These are phyloP conservation scores for Sporisorium scitamineum DNA, from an alignment of 1,284 basidiomycete genomes.

Conservation along the genomic window DNA sequence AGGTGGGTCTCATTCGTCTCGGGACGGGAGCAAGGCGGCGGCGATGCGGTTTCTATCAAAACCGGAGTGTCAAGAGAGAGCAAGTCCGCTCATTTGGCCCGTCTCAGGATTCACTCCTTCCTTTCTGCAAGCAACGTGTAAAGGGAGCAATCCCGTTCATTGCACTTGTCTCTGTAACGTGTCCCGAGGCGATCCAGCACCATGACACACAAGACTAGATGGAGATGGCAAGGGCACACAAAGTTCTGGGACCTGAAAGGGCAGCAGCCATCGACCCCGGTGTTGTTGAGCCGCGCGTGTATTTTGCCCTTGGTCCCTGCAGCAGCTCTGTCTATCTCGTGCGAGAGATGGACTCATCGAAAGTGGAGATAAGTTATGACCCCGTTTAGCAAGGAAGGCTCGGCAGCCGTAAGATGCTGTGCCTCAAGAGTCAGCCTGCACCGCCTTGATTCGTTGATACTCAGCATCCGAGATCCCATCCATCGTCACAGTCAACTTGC, in stretches of 20 bases:
- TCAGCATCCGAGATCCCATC: not conserved
- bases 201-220: not conserved
- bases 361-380: constrained; percentile 5
- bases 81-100: not conserved
- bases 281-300: not conserved
- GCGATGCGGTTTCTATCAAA: not conserved
- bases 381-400: not conserved
- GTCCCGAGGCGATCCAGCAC: not conserved
- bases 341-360: not conserved
- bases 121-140: not conserved
- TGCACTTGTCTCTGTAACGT: not conserved
- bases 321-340: not conserved
- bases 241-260: not conserved
- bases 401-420: not conserved
- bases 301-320: constrained; percentile 6
- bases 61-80: not conserved
- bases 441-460: not conserved
- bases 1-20: not conserved
- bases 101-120: not conserved
- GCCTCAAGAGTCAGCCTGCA: too few species aligned
- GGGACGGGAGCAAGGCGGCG: not conserved
- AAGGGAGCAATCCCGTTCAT: not conserved
- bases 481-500: not conserved
- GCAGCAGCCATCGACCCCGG: not conserved
- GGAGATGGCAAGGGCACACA: not conserved